phyloP scores from a whole-genome alignment of 2,329 filamentous ascomycete genomes.

The Blastomyces emzantsi region DNA sequence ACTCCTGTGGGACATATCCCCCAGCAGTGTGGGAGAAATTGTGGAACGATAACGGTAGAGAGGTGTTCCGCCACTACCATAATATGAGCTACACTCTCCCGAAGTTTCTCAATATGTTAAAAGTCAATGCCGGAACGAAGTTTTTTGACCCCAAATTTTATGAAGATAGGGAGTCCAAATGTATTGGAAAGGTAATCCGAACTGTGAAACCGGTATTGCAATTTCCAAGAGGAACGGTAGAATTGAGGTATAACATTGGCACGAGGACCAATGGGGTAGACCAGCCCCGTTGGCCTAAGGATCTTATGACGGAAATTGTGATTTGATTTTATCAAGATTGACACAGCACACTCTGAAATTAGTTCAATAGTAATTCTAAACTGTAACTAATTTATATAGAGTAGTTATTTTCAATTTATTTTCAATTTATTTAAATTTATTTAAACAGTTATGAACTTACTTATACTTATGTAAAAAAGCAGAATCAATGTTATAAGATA shows the following conservation, averaged over 20 bases:
- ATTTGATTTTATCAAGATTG: neutral
- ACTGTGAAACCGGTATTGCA: constrained; percentile 39
- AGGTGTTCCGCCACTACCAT: constrained; percentile 37
- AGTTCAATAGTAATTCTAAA: too few species aligned
- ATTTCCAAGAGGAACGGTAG: constrained; percentile 31
- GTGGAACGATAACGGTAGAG: constrained; percentile 39
- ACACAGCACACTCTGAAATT: too few species aligned
- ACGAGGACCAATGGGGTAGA: constrained; percentile 45
- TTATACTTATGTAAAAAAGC: too few species aligned
- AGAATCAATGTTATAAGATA: too few species aligned
- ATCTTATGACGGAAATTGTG: constrained; percentile 19
- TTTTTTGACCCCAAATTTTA: constrained; percentile 45
- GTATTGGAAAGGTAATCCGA: constrained; percentile 32
- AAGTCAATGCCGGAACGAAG: constrained; percentile 28
- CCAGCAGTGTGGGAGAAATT: constrained; percentile 41
- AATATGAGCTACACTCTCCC: constrained; percentile 39
- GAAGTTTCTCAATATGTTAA: constrained; percentile 34
- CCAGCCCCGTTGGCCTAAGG: constrained; percentile 40
- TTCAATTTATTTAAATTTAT: too few species aligned
- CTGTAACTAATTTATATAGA: too few species aligned
- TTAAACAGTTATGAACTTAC: too few species aligned
- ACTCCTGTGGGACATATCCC: constrained; percentile 34
- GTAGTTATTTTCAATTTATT: too few species aligned
- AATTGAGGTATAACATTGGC: constrained; percentile 41
- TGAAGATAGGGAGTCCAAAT: constrained; percentile 32